Evolutionary conservation across 352 stramenopile species (phyloP), one percentile per base, ranked within the genome.

Genomic region (Globisporangium parvum): DNA sequence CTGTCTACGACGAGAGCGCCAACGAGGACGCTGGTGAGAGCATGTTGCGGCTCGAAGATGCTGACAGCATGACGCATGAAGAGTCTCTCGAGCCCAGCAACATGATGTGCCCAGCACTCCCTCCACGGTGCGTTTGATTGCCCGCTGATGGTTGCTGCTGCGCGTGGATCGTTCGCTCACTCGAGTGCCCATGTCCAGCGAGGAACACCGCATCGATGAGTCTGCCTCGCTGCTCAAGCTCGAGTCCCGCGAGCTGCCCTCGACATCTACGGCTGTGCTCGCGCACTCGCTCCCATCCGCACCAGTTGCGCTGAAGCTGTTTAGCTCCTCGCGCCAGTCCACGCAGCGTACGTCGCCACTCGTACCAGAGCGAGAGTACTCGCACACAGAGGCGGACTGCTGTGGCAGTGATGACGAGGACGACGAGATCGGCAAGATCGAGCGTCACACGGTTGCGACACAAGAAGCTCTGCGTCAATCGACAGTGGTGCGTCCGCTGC

Each of bases 401-500:
- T 31, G 18, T 24, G 20, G n/a, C 31, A 33, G 37, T 6, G 11
- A 44, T 3, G 26, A 9, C 2, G 8, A 26, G 0, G 49, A 58
- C 37, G 21, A 47, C 10, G 45, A 77, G 11, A 51, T 83, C 3
- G 47, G 48, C n/a, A 45, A 47, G 2, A 49, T 87, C 44, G 65
- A 74, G 23, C 31, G 50, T 2, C 51, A 73, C 24, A 70, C 85
- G 57, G 33, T 46, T 3, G 58, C 28, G 33, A 66, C 74, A 9
- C 74, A 85, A 18, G 63, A 71, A 21, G 42, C 63, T 0, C 60
- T 75, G 26, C 70, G 69, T 10, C 62, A 68, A 26, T 69, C 63
- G 6, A 55, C 76, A 18, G 50, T 78, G 63, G 69, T 64, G 18
- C 18, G 53, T 44, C 11, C 1, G 2, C 20, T 48, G 6, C 12